phyloP scores from a whole-genome alignment of 495 filamentous ascomycete species.

The Tirmania nivea region DNA sequence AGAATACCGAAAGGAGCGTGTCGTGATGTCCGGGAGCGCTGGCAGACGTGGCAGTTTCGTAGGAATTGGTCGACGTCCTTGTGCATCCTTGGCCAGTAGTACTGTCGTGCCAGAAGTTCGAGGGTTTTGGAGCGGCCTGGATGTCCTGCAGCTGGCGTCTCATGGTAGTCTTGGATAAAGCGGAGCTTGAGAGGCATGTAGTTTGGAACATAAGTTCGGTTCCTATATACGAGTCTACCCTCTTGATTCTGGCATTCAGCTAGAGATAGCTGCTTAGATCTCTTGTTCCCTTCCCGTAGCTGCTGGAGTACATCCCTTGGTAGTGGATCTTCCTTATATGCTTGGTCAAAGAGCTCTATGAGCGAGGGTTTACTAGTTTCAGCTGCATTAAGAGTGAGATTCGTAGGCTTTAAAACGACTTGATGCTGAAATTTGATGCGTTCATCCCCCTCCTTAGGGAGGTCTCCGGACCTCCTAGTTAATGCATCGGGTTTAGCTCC shows the following conservation, averaged over 20 bases:
- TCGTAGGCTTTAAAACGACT: slow-evolving; percentile 1
- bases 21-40: not conserved
- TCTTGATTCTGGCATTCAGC: not conserved
- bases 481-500: no score
- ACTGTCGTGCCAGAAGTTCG: not conserved
- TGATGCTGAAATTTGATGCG: slow-evolving; percentile 1
- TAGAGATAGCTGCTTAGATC: not conserved
- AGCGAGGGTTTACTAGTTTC: not conserved
- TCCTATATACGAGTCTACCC: not conserved
- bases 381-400: not conserved
- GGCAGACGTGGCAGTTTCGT: not conserved
- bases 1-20: not conserved
- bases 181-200: not conserved
- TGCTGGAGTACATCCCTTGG: not conserved
- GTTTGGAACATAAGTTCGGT: not conserved
- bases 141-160: not conserved
- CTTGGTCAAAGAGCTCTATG: not conserved
- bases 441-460: no score
- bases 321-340: not conserved
- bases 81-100: not conserved
- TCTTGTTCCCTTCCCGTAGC: not conserved
- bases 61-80: not conserved
- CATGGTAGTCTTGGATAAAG: not conserved
- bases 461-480: no score
- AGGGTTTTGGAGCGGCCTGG: not conserved